phyloP scores from a whole-genome alignment of 2,329 filamentous ascomycete species.

The Volutella citrinella region DNA sequence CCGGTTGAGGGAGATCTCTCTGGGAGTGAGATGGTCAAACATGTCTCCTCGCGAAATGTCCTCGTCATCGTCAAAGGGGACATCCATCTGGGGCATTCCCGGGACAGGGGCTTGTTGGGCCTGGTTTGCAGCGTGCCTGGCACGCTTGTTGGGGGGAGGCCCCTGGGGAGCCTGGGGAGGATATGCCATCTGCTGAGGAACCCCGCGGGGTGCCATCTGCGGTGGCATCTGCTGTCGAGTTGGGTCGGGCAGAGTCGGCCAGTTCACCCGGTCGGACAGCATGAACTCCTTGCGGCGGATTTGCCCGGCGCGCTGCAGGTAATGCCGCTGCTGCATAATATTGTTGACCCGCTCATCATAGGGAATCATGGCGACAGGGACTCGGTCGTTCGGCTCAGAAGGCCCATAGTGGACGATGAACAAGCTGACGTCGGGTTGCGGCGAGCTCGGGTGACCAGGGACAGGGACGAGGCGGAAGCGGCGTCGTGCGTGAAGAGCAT shows the following conservation, averaged over 20 bases:
- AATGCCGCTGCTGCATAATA: conserved; percentile 59
- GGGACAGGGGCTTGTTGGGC: conserved; percentile 36
- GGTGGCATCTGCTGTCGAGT: conserved; percentile 49
- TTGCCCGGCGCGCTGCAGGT: conserved; percentile 71
- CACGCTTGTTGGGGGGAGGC: conserved; percentile 55
- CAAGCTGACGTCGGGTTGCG: conserved; percentile 73
- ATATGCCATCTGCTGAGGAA: conserved; percentile 62
- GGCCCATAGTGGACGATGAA: conserved; percentile 91
- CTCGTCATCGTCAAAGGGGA: conserved; percentile 78
- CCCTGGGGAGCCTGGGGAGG: conserved; percentile 49
- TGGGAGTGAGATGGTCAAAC: conserved; percentile 84
- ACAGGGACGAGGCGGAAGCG: conserved; percentile 81
- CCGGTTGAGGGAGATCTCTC: conserved; percentile 81
- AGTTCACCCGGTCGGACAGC: conserved; percentile 83
- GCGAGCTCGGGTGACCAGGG: conserved; percentile 66
- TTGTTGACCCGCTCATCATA: conserved; percentile 59
- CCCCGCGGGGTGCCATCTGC: conserved; percentile 42
- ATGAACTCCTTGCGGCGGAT: conserved; percentile 92
- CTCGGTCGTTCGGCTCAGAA: conserved; percentile 68
- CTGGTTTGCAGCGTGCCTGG: conserved; percentile 44
- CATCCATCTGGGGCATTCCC: conserved; percentile 37
- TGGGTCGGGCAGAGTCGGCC: conserved; percentile 74
- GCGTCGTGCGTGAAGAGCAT: conserved; percentile 74
- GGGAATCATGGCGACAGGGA: conserved; percentile 66
- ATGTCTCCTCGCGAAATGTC: conserved; percentile 83